phyloP scores from a whole-genome alignment of 768 basidiomycete genomes.

The Sarcomyxa edulis region DNA sequence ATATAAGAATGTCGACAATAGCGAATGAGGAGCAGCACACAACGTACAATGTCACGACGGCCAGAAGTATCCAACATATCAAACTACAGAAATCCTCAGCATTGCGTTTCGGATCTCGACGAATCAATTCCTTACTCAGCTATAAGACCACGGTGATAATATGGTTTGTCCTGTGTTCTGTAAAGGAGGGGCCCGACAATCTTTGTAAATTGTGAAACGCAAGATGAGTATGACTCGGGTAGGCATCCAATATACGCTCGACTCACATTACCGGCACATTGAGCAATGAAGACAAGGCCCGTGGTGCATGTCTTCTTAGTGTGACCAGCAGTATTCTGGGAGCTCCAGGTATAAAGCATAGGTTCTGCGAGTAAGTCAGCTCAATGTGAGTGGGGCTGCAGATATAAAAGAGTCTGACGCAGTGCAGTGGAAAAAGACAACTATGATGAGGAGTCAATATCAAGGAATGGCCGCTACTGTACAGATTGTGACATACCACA shows the following conservation, averaged over 20 bases:
- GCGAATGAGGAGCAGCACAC: too few relatives aligned
- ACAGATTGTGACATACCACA: slow-evolving; percentile 19
- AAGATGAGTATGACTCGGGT: not conserved
- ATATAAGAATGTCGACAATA: not conserved
- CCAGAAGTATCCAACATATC: slow-evolving; percentile 32
- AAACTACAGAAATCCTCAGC: slow-evolving; percentile 17
- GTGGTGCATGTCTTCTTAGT: slow-evolving; percentile 38
- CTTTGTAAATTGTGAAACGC: slow-evolving; percentile 7
- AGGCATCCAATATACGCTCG: too few relatives aligned
- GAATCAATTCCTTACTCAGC: slow-evolving; percentile 21
- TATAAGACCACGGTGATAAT: slow-evolving; percentile 32
- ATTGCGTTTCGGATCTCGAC: not conserved
- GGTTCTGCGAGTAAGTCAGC: slow-evolving; percentile 19
- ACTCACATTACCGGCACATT: slow-evolving; percentile 38
- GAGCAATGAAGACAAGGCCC: slow-evolving; percentile 38
- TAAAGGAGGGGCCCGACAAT: slow-evolving; percentile 34
- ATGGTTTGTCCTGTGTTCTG: slow-evolving; percentile 29
- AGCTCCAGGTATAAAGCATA: slow-evolving; percentile 35
- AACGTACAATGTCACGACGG: slow-evolving; percentile 27
- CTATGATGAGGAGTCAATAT: too few relatives aligned
- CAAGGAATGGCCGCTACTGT: too few relatives aligned
- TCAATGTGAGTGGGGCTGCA: not conserved
- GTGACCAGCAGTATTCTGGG: slow-evolving; percentile 36
- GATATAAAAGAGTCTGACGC: slow-evolving; percentile 15
- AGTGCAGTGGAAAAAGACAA: slow-evolving; percentile 30